Conservation (phyloP, 768 basidiomycete species). For the Erythrobasidium yunnanense region DNA sequence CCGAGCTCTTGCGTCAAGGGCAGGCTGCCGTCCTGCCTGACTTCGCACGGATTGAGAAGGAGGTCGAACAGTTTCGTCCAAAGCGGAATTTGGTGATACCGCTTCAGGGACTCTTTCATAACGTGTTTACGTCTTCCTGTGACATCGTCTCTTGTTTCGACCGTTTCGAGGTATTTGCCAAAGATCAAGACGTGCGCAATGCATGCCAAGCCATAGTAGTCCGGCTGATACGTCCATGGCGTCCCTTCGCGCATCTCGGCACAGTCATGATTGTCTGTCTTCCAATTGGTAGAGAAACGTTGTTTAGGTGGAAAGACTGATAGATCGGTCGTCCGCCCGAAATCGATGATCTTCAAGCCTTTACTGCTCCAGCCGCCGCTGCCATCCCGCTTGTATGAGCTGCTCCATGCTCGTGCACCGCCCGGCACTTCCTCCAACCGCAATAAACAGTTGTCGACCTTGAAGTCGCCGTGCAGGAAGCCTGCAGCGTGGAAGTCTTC, state of each 20-base stretch:
- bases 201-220: conserved; percentile 91
- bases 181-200: conserved; percentile 93
- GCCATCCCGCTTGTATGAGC: conserved; percentile 65
- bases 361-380: conserved; percentile 74
- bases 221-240: conserved; percentile 89
- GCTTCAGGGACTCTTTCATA: conserved; percentile 66
- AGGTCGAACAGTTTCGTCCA: conserved; percentile 76
- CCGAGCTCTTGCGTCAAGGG: conserved; percentile 64
- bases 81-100: conserved; percentile 87
- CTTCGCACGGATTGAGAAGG: conserved; percentile 67
- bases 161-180: conserved; percentile 82
- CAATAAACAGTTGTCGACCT: conserved; percentile 97
- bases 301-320: conserved; percentile 67
- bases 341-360: conserved; percentile 89
- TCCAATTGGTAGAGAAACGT: conserved; percentile 75
- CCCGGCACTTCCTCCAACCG: conserved; percentile 74
- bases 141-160: conserved; percentile 42
- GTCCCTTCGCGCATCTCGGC: conserved; percentile 70
- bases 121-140: conserved; percentile 47
- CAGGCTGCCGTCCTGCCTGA: conserved; percentile 51
- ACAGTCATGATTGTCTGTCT: conserved; percentile 80
- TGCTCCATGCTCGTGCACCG: conserved; percentile 55
- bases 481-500: conserved; percentile 70
- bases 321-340: conserved; percentile 87
- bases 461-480: conserved; percentile 94